Base-by-base conservation (phyloP, 2,329 filamentous ascomycete genomes). In the Aspergillus sp. region DNA sequence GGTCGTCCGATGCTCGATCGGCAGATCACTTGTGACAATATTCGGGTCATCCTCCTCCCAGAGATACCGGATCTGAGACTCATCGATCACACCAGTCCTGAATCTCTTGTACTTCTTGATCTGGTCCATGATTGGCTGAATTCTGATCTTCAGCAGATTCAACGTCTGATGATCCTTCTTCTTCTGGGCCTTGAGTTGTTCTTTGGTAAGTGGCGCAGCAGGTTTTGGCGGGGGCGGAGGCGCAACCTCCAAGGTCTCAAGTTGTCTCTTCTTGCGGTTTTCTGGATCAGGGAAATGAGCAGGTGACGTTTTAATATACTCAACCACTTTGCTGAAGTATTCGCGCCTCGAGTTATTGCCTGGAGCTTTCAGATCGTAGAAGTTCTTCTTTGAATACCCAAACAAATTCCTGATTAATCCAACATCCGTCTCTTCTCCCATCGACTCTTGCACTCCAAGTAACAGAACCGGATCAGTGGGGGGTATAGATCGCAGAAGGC, bases 111-210 rank as follows among this genome's bases (percentile, higher is more conserved):
- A 95, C 67, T 88, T 91, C 70, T 95, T 94, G 67, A 99, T 90
- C 72, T 96, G 90, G 61, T 99, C 93, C 91, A 99, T 96, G 60
- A 97, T 90, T 2, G 90, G 90, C 70, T 96, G 92, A 50, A 99
- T 84, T 49, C 87, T 79, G 36, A 95, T 85, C 76, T 97, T 99
- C 59, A 99, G 77, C 53, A 87, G 77, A 68, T 97, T 96, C 49
- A 97, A 79, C 10, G 87, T 83, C 58, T 93, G 85, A 45, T 90
- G 86, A 65, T 99, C 95, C 56, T 84, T 83, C 71, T 90, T 88
- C 72, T 88, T 88, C 68, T 93, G 85, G 2, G 82, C 83, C 67
- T 90, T 91, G 53, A 89, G 80, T 65, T 96, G 89, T 50, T 88
- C 88, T 67, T 91, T 92, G 24, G 85, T 88, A 2, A 83, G 76